Percentiles rank a stretch among this genome's conserved stretches.
Evolutionary conservation across 2,329 filamentous ascomycete species (phyloP).

Genomic region (Nemania sp.): DNA sequence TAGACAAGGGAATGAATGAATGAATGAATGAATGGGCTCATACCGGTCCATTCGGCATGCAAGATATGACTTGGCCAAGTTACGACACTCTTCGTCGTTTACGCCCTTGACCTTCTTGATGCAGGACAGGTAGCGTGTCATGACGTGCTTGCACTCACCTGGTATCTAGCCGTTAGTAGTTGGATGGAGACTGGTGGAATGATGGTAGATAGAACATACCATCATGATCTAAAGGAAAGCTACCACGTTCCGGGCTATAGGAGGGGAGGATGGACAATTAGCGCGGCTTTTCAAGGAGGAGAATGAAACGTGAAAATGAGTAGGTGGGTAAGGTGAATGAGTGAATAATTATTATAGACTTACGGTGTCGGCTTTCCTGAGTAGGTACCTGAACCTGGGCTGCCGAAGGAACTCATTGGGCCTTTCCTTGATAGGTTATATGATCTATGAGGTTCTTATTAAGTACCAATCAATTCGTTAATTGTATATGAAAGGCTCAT

Average conservation of each 20-base stretch:
- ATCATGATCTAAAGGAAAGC: conserved; percentile 96
- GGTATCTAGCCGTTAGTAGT: conserved; percentile 12
- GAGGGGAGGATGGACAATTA: conserved; percentile 14
- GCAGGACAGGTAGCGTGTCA: conserved; percentile 86
- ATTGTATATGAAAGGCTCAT: background rate
- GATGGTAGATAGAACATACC: conserved; percentile 58
- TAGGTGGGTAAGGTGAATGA: conserved; percentile 7
- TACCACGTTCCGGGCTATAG: conserved; percentile 86
- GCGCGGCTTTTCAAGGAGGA: background rate
- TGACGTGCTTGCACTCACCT: conserved; percentile 95
- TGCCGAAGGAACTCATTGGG: conserved; percentile 50
- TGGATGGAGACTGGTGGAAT: background rate
- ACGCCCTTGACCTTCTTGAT: conserved; percentile 85
- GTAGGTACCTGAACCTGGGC: conserved; percentile 48
- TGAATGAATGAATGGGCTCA: conserved; percentile 51
- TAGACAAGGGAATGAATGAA: too few relatives aligned
- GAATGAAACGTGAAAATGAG: background rate
- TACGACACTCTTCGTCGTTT: conserved; percentile 87
- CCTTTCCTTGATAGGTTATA: background rate
- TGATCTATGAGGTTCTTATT: background rate
- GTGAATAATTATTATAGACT: conserved; percentile 17
- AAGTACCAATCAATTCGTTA: background rate
- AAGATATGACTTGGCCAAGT: conserved; percentile 88
- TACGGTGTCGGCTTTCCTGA: conserved; percentile 49
- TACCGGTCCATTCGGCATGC: conserved; percentile 95